Percentiles rank a stretch among this genome's conserved stretches.
Evolutionary conservation across 2,329 filamentous ascomycete genomes (phyloP).

Genomic region (Lachnellula subtilissima): DNA sequence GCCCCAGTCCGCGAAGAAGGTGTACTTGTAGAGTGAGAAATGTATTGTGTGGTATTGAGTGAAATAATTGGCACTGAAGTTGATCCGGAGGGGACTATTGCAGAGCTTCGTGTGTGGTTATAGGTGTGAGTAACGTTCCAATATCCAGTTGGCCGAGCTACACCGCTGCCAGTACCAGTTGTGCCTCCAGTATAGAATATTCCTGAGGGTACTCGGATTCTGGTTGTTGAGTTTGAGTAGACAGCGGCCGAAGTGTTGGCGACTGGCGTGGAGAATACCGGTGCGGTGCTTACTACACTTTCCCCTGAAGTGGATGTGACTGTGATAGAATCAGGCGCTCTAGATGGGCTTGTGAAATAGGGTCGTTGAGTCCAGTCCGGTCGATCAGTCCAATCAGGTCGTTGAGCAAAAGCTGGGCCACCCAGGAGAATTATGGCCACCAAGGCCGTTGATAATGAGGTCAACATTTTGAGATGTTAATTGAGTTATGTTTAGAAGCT

Average conservation of each 20-base stretch:
- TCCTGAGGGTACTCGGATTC: constrained; percentile 7
- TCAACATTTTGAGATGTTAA: constrained; percentile 16
- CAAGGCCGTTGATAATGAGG: constrained; percentile 15
- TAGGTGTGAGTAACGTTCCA: constrained; percentile 3
- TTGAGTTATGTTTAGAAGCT: neutral
- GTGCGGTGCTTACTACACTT: constrained; percentile 8
- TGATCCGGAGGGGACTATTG: neutral
- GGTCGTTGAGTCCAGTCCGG: neutral
- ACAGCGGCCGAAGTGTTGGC: constrained; percentile 4
- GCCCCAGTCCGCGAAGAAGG: neutral
- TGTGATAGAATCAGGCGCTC: neutral
- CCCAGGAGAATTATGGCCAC: constrained; percentile 18
- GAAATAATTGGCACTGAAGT: constrained; percentile 6
- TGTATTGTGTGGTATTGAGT: constrained; percentile 1
- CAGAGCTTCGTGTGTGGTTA: neutral
- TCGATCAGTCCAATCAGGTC: constrained; percentile 3
- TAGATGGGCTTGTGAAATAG: no score
- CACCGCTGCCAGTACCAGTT: constrained; percentile 6
- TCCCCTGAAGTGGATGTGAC: neutral
- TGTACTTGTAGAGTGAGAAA: neutral
- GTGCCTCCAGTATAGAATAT: constrained; percentile 9
- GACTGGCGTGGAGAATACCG: constrained; percentile 12
- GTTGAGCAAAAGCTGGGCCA: constrained; percentile 9
- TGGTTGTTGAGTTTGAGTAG: constrained; percentile 6
- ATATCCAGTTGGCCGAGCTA: constrained; percentile 10